These are phyloP conservation scores for Cadophora sp. DNA, from an alignment of 2,329 filamentous ascomycete species.

Conservation along the genomic window DNA sequence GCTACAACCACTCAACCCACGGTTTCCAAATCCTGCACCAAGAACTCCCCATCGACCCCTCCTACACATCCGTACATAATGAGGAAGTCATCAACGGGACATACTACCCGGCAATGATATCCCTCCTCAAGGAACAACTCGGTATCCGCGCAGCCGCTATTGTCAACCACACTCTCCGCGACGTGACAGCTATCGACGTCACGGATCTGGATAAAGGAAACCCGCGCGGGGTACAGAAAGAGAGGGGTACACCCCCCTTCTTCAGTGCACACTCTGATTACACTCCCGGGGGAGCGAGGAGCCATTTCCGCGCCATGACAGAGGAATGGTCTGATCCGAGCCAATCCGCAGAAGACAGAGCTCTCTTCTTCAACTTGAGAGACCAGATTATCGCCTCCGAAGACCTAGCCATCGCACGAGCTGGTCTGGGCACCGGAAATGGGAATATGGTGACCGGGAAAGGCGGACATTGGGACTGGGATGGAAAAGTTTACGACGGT, in stretches of 20 bases:
- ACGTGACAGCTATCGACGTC: background rate
- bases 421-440: background rate
- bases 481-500: slow-evolving; percentile 7
- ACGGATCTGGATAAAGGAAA: background rate
- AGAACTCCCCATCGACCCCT: slow-evolving; percentile 5
- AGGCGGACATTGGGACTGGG: slow-evolving; percentile 19
- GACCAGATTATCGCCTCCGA: slow-evolving; percentile 11
- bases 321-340: background rate
- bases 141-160: slow-evolving; percentile 6
- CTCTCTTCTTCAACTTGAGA: slow-evolving; percentile 5
- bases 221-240: background rate
- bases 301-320: slow-evolving; percentile 7
- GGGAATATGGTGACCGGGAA: slow-evolving; percentile 5
- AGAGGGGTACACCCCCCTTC: slow-evolving; percentile 8
- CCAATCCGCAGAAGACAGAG: slow-evolving; percentile 7
- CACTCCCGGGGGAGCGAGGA: background rate
- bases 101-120: slow-evolving; percentile 9
- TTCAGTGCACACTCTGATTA: slow-evolving; percentile 13
- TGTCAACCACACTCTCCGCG: slow-evolving; percentile 13
- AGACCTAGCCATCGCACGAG: background rate
- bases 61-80: slow-evolving; percentile 1
- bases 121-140: slow-evolving; percentile 13
- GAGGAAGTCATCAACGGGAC: slow-evolving; percentile 3
- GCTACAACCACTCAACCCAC: slow-evolving; percentile 7
- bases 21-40: slow-evolving; percentile 19